Evolutionary conservation across 2,329 filamentous ascomycete genomes (phyloP), one percentile per base, ranked within the genome.

Genomic region (Microdochium nivale): DNA sequence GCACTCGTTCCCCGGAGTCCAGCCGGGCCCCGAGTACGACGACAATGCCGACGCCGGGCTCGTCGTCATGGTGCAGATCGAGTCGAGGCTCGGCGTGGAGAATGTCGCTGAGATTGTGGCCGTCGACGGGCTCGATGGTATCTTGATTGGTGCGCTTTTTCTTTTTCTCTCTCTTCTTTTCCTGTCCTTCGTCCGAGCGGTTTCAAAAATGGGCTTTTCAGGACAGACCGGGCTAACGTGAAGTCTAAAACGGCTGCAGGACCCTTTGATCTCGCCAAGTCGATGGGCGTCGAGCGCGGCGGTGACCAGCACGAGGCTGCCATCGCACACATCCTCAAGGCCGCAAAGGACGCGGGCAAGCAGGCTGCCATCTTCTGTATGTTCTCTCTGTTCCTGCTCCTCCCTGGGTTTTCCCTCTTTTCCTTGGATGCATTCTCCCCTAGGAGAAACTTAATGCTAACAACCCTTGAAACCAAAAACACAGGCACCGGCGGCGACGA

Each of bases 361-460:
- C 69, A 61, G 55, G 67, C 67, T 25, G 69, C 68, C 46, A 71
- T 71, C 27, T 71, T 70, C 59, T 71, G 68, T 66, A 60, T n/a
- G 60, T 61, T 10, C 14, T 21, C n/a, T 48, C 13, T n/a, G n/a
- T n/a, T n/a, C 27, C 27, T 30, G 27, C 5, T 5, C 27, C 5
- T 30, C 27, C 27, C 27, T 11, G 27, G 5, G 27, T 30, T 30
- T 21, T 3, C 40, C 14, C 35, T 19, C 35, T 16, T 44, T 44
- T 23, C 21, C n/a, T n/a, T n/a, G n/a, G n/a, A n/a, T n/a, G n/a
- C n/a, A n/a, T n/a, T n/a, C n/a, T n/a, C n/a, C 14, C 35, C 5
- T n/a, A 11, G 14, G 35, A 19, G 16, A 40, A 19, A 40, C 35
- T 16, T 5, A 40, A 33, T 9, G 30, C 30, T 33, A 14, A 33